Evolutionary conservation across 106 monocot species (phyloP), one percentile per base, ranked within the genome.

Genomic region (Dendrobium catenatum): DNA sequence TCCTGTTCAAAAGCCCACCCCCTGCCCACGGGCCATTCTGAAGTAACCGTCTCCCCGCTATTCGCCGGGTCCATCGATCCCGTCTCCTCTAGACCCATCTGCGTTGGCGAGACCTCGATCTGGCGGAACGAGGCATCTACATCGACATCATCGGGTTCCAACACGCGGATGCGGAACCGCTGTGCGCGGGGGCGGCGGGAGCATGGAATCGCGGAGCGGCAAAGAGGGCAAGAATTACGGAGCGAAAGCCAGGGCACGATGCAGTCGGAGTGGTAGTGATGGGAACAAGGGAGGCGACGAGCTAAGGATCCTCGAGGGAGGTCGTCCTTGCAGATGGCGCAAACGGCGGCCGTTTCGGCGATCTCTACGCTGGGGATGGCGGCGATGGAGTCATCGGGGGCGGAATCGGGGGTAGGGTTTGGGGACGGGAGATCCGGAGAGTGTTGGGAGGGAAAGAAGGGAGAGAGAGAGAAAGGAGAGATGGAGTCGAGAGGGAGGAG

Each of bases 321-420:
- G 55, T 92, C 95, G 55, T 95, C 95, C 79, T 90, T 92, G 81
- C 95, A 95, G 40, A 95, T 74, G 26, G 95, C 85, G 85, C 95
- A 95, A 51, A 80, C 51, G 55, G 81, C 64, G 59, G 68, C 72
- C 49, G 81, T 67, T 4, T 95, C 92, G 37, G 84, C 82, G 81
- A 93, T 79, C 43, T 61, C 16, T 31, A 90, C 80, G 56, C 82
- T 74, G 66, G 93, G 90, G 64, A 93, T 75, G 48, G 90, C 78
- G 43, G 85, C 83, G 81, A 92, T 87, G 19, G 90, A 85, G 42
- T 87, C 73, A 15, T 70, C 58, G 37, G 81, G 31, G 42, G 81
- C 73, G 1, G 64, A 72, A 68, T 79, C 79, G 58, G 80, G 43
- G 46, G 72, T 24, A 49, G 24, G 80, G 51, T 17, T 55, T 19